These are phyloP conservation scores for Aquilaria malaccensis DNA, from an alignment of 345 rosid species.

Conservation along the genomic window DNA sequence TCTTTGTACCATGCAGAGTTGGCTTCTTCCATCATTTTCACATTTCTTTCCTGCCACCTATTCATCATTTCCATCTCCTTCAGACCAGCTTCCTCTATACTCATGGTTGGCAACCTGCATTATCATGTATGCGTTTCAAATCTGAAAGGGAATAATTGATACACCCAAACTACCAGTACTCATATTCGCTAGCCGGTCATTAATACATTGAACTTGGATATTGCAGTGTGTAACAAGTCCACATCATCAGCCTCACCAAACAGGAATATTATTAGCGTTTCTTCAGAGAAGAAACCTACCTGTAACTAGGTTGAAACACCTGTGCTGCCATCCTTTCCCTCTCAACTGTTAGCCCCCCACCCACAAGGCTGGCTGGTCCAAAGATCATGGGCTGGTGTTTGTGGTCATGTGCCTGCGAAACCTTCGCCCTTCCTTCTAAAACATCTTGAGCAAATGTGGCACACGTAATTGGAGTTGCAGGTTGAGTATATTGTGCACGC, in stretches of 20 bases:
- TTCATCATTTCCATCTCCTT: conserved; percentile 94
- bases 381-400: conserved; percentile 87
- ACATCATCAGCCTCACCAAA: background rate
- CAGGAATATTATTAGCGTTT: background rate
- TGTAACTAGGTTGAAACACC: conserved; percentile 78
- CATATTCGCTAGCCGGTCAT: background rate
- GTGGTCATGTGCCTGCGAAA: conserved; percentile 80
- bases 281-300: conserved; percentile 30
- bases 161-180: background rate
- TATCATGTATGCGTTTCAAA: conserved; percentile 6
- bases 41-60: conserved; percentile 80
- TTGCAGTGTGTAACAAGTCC: conserved; percentile 6
- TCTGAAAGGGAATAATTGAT: background rate
- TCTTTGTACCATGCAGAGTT: conserved; percentile 84
- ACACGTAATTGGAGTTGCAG: conserved; percentile 83
- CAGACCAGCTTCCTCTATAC: conserved; percentile 97
- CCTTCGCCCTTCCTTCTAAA: conserved; percentile 84
- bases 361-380: conserved; percentile 81
- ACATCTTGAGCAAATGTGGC: conserved; percentile 98
- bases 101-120: conserved; percentile 92
- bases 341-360: conserved; percentile 53
- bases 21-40: conserved; percentile 82
- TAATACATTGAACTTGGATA: background rate
- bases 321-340: conserved; percentile 87
- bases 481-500: conserved; percentile 51